Evolutionary conservation across 208 protist species (phyloP), one percentile per base, ranked within the genome.

Genomic region (Trypanosoma cruzi): DNA sequence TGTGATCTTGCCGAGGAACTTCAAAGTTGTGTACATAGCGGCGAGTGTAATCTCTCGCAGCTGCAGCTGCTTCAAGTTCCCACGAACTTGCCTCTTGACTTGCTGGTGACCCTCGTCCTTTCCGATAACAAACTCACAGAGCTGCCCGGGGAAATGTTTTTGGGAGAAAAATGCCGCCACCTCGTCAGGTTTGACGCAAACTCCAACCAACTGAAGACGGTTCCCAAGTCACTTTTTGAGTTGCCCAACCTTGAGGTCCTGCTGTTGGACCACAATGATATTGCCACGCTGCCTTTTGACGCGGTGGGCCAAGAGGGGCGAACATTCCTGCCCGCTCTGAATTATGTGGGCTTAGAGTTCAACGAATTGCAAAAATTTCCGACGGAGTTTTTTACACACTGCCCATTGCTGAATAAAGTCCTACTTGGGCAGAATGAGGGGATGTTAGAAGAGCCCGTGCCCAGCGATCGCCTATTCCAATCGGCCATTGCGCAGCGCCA

Each of bases 251-350:
- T 96, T 32, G 70, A 90, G 78, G 79, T 88, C 31, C 77, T 94
- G 22, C 68, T 84, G 40, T 65, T 96, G 13, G 86, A 93, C 62
- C 79, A 90, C 49, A 96, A 96, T 46, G 16, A 77, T 28, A 75
- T 96, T 32, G 24, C 11, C 2, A 24, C 42, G 1, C 50, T 85
- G 0, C 67, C 75, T 18, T 37, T 69, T 52, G 71, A 77, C 20
- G 66, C 58, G 48, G 44, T 48, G 16, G 57, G 67, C 20, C 32
- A 37, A 1, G 59, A 40, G 6, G 63, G 49, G 4, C 64, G 69
- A n/a, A 18, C 42, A 14, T 72, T 90, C 55, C 58, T 94, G 32
- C 90, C 88, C 4, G 31, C 75, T 22, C 68, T 94, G 37, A 62
- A 58, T 14, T 77, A 75, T 36, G 63, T 94, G 13, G 88, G 88